Evolutionary conservation across 164 flowering plant species (phyloP).

Genomic region (Vitis cinerea): DNA sequence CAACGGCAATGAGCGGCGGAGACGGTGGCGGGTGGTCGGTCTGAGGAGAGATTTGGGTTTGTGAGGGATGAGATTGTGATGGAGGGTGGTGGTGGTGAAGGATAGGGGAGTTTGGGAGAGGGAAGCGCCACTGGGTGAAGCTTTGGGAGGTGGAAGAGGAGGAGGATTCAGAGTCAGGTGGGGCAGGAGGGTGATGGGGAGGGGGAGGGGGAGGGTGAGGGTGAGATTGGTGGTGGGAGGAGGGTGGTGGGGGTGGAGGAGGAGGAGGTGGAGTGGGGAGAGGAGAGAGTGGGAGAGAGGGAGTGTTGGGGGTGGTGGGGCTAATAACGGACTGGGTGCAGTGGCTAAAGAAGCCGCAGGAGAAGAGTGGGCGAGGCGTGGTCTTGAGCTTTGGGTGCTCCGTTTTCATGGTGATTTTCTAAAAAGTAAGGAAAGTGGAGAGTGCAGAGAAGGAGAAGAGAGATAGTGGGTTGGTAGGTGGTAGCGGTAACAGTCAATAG

Average conservation of each 20-base stretch:
- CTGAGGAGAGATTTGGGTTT: slow-evolving; percentile 12
- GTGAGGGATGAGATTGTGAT: slow-evolving; percentile 7
- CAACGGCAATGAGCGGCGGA: slow-evolving; percentile 18
- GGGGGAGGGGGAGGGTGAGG: slow-evolving; percentile 21
- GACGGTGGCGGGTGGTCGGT: slow-evolving; percentile 12
- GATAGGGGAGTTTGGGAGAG: slow-evolving; percentile 43
- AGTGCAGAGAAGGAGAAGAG: too few species aligned
- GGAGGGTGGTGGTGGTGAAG: slow-evolving; percentile 18
- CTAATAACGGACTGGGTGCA: slow-evolving; percentile 71
- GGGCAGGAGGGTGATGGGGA: slow-evolving; percentile 13
- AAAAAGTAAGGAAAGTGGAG: neutral
- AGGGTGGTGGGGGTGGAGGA: slow-evolving; percentile 8
- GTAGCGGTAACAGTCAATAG: too few species aligned
- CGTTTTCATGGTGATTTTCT: slow-evolving; percentile 51
- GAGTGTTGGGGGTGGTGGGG: slow-evolving; percentile 51
- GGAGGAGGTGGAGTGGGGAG: slow-evolving; percentile 11
- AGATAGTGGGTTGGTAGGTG: too few species aligned
- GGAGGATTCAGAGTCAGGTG: slow-evolving; percentile 39
- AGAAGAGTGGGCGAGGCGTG: slow-evolving; percentile 63
- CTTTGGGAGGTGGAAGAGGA: slow-evolving; percentile 82
- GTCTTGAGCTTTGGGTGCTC: slow-evolving; percentile 64
- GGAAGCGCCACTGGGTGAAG: slow-evolving; percentile 90
- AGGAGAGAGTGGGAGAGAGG: slow-evolving; percentile 23
- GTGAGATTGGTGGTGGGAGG: slow-evolving; percentile 22
- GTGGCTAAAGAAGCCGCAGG: slow-evolving; percentile 77